Base-by-base conservation (phyloP, 2,329 filamentous ascomycete species). In the Coniochaeta hoffmannii region DNA sequence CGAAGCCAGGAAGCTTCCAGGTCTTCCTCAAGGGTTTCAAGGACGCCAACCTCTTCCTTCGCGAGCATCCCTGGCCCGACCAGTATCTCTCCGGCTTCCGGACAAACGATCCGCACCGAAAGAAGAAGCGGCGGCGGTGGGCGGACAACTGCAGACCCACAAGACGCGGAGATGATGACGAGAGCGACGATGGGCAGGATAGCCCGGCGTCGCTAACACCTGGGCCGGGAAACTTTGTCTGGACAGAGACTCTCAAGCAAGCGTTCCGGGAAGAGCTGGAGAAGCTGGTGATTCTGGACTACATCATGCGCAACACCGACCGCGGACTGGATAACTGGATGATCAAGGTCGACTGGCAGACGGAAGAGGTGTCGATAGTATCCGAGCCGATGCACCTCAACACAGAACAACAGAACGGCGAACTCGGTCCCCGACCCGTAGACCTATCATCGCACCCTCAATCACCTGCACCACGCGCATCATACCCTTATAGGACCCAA, bases 301-400 rank as follows among this genome's bases (percentile, higher is more conserved):
- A 99, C 69, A 96, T 99, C 60, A 99, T 99, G 94, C 85, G 94
- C 56, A 99, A 99, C 67, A 99, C 94, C 1, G 94, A 99, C 69
- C 83, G 94, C 72, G 94, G 94, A 1, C 77, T 97, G 56, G 94
- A 99, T 69, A 99, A 99, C 65, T 99, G 94, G 94, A 99, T 99
- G 94, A 91, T 99, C 67, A 94, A 90, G 70, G 89, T 99, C 31
- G 92, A 99, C 69, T 90, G 86, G 79, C 82, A 90, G 63, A 85
- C 82, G 2, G 85, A 94, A 65, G 82, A 88, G 64, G 93, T 94
- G 12, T 90, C 88, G 8, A 90, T 99, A 61, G 86, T 88, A 15
- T 90, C 90, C 0, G 91, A 97, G 58, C 90, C 92, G 11, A 74
- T 82, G 46, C 80, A 81, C 28, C 71, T 95, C 77, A 66, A 89